Evolutionary conservation across 768 basidiomycete genomes (phyloP).

Genomic region (Hirschioporus abietinus): DNA sequence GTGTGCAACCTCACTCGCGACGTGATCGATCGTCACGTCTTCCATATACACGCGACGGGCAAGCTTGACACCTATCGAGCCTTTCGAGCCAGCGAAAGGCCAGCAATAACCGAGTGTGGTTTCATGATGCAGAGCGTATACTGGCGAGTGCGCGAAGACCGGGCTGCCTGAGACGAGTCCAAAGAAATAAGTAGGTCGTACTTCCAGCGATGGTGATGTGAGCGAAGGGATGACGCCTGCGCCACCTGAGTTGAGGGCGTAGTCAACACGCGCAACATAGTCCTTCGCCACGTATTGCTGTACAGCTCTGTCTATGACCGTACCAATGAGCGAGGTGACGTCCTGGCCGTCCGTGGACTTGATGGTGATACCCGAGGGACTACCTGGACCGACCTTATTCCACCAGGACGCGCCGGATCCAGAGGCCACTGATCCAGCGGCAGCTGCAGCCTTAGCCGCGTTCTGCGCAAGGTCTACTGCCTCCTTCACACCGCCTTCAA

Average conservation of each 20-base stretch:
- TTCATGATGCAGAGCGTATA: conserved; percentile 86
- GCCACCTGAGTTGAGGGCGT: conserved; percentile 79
- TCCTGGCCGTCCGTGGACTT: conserved; percentile 75
- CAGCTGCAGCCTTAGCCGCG: conserved; percentile 30
- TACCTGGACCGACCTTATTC: conserved; percentile 52
- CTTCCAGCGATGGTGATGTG: conserved; percentile 74
- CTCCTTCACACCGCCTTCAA: conserved; percentile 65
- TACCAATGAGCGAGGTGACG: conserved; percentile 59
- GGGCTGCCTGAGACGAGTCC: conserved; percentile 69
- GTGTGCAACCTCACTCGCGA: conserved; percentile 73
- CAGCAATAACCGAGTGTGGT: conserved; percentile 83
- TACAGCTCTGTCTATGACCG: conserved; percentile 75
- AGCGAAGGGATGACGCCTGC: conserved; percentile 76
- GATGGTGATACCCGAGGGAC: conserved; percentile 43
- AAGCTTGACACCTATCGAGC: conserved; percentile 80
- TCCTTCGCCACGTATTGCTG: conserved; percentile 66
- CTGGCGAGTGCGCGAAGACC: conserved; percentile 34
- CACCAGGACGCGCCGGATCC: conserved; percentile 46
- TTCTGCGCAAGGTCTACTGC: conserved; percentile 63
- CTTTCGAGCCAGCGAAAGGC: conserved; percentile 77
- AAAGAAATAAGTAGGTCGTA: conserved; percentile 50
- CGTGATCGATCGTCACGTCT: conserved; percentile 84
- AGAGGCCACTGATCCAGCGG: conserved; percentile 17
- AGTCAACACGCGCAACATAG: conserved; percentile 75
- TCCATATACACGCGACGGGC: conserved; percentile 52